Evolutionary conservation across 1,284 basidiomycete species (phyloP).

Genomic region (Trametes versicolor): DNA sequence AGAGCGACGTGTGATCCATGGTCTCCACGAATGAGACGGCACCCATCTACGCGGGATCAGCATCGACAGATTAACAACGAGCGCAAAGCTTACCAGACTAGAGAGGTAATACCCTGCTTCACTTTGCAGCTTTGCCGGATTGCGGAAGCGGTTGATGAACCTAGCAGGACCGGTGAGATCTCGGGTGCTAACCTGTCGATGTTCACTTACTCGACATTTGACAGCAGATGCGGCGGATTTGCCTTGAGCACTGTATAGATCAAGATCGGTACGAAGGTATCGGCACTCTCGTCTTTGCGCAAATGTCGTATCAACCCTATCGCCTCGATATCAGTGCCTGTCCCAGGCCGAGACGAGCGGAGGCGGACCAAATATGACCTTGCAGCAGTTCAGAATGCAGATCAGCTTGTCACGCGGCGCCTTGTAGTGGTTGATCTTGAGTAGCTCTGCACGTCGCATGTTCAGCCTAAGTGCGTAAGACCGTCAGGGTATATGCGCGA

Average conservation of each 20-base stretch:
- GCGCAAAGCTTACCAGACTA: constrained; percentile 74
- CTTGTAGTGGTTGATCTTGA: constrained; percentile 99
- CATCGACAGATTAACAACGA: background rate
- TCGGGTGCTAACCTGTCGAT: no score
- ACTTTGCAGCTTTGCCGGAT: constrained; percentile 89
- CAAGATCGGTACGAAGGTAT: constrained; percentile 94
- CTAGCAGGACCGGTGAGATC: constrained; percentile 50
- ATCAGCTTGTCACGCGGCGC: constrained; percentile 98
- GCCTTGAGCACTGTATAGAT: constrained; percentile 96
- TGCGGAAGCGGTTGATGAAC: constrained; percentile 96
- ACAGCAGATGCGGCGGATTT: constrained; percentile 92
- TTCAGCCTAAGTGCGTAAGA: background rate
- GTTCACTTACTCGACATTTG: constrained; percentile 87
- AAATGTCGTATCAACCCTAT: constrained; percentile 91
- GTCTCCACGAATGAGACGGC: constrained; percentile 96
- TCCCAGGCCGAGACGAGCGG: constrained; percentile 24
- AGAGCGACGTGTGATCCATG: constrained; percentile 95
- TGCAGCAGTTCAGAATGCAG: constrained; percentile 97
- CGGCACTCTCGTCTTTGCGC: constrained; percentile 82
- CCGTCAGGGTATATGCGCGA: constrained; percentile 2
- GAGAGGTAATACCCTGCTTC: constrained; percentile 98
- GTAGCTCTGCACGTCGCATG: constrained; percentile 66
- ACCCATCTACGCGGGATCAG: constrained; percentile 67
- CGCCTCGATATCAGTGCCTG: constrained; percentile 12
- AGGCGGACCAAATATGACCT: constrained; percentile 94